Percentiles rank a stretch among this genome's conserved stretches.
phyloP scores from a whole-genome alignment of 192 early-diverging fungal genomes.

The Coemansia reversa region DNA sequence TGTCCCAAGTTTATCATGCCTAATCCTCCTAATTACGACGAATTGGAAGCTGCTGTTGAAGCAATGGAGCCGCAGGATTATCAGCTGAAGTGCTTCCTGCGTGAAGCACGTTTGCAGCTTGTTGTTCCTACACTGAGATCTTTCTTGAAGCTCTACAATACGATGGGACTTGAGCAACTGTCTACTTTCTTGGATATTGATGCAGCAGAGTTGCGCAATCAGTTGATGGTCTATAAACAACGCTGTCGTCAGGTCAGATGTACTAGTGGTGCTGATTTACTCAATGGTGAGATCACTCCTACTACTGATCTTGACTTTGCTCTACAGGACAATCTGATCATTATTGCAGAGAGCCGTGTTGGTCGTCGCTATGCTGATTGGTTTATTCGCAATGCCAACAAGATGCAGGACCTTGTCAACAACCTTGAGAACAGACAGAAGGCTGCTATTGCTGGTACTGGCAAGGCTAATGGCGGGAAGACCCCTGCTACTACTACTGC shows the following conservation, averaged over 20 bases:
- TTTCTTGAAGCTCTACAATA: constrained; percentile 95
- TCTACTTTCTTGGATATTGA: constrained; percentile 84
- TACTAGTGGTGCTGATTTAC: constrained; percentile 68
- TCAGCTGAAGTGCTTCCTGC: constrained; percentile 84
- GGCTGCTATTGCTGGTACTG: constrained; percentile 22
- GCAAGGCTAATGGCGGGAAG: constrained; percentile 21
- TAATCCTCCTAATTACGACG: constrained; percentile 80
- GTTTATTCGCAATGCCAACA: constrained; percentile 94
- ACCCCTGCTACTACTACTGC: constrained; percentile 1
- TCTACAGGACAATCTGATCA: constrained; percentile 91
- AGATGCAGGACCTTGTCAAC: constrained; percentile 62
- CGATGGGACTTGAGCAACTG: constrained; percentile 85
- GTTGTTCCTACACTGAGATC: constrained; percentile 85
- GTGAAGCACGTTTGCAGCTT: constrained; percentile 83
- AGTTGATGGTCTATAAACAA: constrained; percentile 93
- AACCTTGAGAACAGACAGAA: constrained; percentile 43
- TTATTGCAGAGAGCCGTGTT: constrained; percentile 92
- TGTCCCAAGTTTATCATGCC: constrained; percentile 96
- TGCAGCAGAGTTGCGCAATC: constrained; percentile 78
- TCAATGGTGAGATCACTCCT: constrained; percentile 78
- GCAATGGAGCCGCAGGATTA: constrained; percentile 63
- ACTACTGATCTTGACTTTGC: constrained; percentile 92
- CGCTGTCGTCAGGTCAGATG: constrained; percentile 88
- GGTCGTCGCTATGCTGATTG: constrained; percentile 91
- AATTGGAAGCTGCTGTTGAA: constrained; percentile 30